Base-by-base conservation (phyloP, 805 yeast genomes). In the Candida mattraensis region DNA sequence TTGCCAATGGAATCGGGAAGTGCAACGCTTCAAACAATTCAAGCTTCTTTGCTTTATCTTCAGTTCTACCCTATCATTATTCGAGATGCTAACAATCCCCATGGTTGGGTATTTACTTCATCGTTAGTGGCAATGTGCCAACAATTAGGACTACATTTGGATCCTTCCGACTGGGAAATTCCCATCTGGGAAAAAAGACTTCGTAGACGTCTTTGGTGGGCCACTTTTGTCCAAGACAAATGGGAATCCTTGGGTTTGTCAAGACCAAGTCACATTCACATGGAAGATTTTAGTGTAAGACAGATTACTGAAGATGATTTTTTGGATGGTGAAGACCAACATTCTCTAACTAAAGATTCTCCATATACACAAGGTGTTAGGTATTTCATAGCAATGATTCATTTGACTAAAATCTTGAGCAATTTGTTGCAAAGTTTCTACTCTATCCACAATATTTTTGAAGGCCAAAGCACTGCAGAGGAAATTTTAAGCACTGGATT, bases 61-160 rank as follows among this genome's bases (percentile, higher is more conserved):
- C 40, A 39, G n/a, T 29, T 24, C 17, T 18, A 26, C 16, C 43
- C 43, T 7, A 5, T 39, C 9, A 14, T 39, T 4, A 22, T 39
- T 16, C 24, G 43, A 19, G 37, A 39, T 37, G 39, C 40, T 18
- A 38, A 33, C 18, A 11, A 16, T 21, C 37, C 39, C 7, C 39
- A 32, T 24, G 31, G 28, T 10, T 28, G 37, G 40, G 16, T 18
- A 18, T 26, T 31, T 15, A 24, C 40, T 3, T 21, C 39, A 8
- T 23, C 35, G 9, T 18, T 87, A 15, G 86, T 83, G 3, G 79
- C 91, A 0, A 60, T 85, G n/a, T 77, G 94, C 0, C 95, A 87
- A 56, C 89, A 87, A 48, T 63, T 87, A 14, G 95, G 96, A 0
- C 65, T 87, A 7, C 91, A 93, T 1, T 24, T 60, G 7, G 65